Evolutionary conservation across 2,329 filamentous ascomycete genomes (phyloP), one percentile per base, ranked within the genome.

Genomic region (Arthrobotrys megalospora): DNA sequence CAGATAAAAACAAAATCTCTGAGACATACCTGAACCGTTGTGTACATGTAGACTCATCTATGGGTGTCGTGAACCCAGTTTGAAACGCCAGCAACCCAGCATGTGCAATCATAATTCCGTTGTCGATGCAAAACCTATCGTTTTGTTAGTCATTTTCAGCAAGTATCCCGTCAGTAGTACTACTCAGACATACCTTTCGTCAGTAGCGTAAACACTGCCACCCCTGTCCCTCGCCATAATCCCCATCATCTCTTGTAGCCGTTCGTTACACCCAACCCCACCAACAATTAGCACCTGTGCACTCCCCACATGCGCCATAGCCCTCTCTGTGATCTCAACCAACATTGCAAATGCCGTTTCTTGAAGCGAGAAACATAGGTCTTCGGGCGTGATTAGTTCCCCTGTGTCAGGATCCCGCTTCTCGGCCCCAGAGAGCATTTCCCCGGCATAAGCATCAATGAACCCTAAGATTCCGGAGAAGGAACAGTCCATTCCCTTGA

Each of bases 51-150:
- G 92, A 95, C 52, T 97, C 92, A 80, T 91, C 90, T 55, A 98
- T 84, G 6, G 88, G 86, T 0, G 94, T 97, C 76, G 85, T 87
- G 83, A 93, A 94, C 0, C 95, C 95, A 14, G 90, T 94, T 84
- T 91, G 88, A 83, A 92, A 96, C 0, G 94, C 94, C 82, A 97
- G 84, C 82, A 99, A 85, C 1, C 96, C 96, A 1, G 96, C 96
- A 84, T 99, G 95, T 0, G 96, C 96, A 86, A 99, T 99, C 96
- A 99, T 99, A 83, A 99, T 98, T 60, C 96, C 96, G 82, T 99
- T 99, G 85, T 99, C 96, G 82, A 99, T 99, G 84, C 96, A 99
- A 84, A 97, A 99, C 53, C 70, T 75, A 32, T 50, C 32, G 19
- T 3, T 21, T 12, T 10, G 34, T 55, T 34, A 34, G 38, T 8